These are phyloP conservation scores for Stenogyne calaminthoides DNA, from an alignment of 305 asterid genomes.

Conservation along the genomic window DNA sequence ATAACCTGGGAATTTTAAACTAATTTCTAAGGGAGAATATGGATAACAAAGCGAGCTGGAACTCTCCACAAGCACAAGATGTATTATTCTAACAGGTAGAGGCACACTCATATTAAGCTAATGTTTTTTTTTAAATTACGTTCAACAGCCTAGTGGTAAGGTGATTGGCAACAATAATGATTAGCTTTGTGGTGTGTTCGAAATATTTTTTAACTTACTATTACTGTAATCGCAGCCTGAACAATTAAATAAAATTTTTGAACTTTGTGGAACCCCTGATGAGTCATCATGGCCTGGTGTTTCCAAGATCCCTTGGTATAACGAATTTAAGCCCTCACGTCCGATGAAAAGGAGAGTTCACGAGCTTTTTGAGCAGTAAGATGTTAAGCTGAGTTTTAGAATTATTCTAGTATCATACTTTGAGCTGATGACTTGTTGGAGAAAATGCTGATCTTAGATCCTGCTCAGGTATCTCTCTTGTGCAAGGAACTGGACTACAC, in stretches of 20 bases:
- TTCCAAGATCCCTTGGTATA: constrained; percentile 92
- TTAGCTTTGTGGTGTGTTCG: not conserved
- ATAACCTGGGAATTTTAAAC: not conserved
- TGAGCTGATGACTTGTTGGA: constrained; percentile 63
- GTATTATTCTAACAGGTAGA: not conserved
- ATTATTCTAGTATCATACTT: constrained; percentile 18
- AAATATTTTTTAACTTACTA: constrained; percentile 3
- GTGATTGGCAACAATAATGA: not conserved
- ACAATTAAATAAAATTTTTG: constrained; percentile 87
- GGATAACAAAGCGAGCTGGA: not conserved
- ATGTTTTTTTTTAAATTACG: not conserved
- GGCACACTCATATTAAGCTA: not conserved
- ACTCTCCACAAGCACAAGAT: not conserved
- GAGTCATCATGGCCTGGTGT: constrained; percentile 98
- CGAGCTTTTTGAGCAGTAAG: constrained; percentile 90
- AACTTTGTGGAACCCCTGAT: constrained; percentile 98
- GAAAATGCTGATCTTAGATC: constrained; percentile 93
- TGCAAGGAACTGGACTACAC: not conserved
- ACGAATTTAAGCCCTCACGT: constrained; percentile 86
- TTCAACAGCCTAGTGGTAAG: not conserved
- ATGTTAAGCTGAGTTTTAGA: constrained; percentile 19
- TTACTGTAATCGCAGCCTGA: constrained; percentile 64
- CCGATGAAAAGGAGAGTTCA: constrained; percentile 81
- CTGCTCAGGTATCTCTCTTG: constrained; percentile 75
- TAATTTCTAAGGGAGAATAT: not conserved